Base-by-base conservation (phyloP, 2,329 filamentous ascomycete genomes). In the Corynespora cassiicola region DNA sequence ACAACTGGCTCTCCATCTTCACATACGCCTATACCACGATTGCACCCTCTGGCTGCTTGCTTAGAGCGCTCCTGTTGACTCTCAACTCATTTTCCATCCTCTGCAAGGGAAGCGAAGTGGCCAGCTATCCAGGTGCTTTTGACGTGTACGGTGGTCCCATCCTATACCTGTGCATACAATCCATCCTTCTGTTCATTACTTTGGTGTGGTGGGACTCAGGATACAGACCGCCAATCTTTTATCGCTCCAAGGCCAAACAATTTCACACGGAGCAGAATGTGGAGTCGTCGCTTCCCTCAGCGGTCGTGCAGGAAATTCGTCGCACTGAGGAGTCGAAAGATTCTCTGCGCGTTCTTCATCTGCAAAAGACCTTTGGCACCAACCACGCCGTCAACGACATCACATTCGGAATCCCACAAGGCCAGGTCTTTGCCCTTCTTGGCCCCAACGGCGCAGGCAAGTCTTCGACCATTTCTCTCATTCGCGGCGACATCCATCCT, bases 401-500 rank as follows among this genome's bases (percentile, higher is more conserved):
- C 26, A 88, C 86, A 0, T 96, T 96, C 56, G 86, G 86, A 12
- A 86, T 96, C 20, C 80, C 81, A 11, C 82, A 81, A 31, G 86
- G 88, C 32, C 87, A 96, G 63, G 87, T 95, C 1, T 96, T 95
- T 68, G 90, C 90, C 0, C 77, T 96, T 0, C 79, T 97, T 1
- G 91, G 91, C 0, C 90, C 91, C 11, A 96, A 96, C 60, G 90
- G 91, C 16, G 92, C 91, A 1, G 91, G 91, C 40, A 96, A 96
- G 58, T 90, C 86, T 0, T 95, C 90, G 0, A 95, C 87, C 0
- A 95, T 96, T 54, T 89, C 86, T 2, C 75, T 96, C 27, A 90
- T 97, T 50, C 82, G 91, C 46, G 92, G 92, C n/a, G 91, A 96
- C 57, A 79, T 92, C 18, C 82, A 84, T 34, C 90, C 90, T 0